These are phyloP conservation scores for Aspergillus japonicus DNA, from an alignment of 2,329 filamentous ascomycete species.

Conservation along the genomic window DNA sequence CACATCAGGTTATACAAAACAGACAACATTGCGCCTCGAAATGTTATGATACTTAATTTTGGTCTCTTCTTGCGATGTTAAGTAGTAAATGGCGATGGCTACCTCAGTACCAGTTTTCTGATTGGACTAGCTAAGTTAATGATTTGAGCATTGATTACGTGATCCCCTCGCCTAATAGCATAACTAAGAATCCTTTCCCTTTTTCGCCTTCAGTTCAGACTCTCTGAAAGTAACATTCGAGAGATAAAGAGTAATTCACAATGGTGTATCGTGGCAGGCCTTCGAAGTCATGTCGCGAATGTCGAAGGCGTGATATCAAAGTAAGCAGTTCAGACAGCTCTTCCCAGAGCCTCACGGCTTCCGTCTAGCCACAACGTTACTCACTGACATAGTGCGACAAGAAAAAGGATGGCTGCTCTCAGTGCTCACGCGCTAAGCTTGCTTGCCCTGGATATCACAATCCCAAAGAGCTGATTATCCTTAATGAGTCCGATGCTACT, in stretches of 20 bases:
- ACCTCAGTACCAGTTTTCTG: too few relatives aligned
- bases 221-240: too few relatives aligned
- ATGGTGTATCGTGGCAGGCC: conserved; percentile 9
- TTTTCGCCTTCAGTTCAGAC: too few relatives aligned
- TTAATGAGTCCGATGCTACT: conserved; percentile 1
- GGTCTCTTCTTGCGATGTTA: too few relatives aligned
- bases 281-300: conserved; percentile 7
- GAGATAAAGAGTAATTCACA: too few relatives aligned
- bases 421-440: conserved; percentile 1
- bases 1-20: background rate
- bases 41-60: too few relatives aligned
- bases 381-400: conserved; percentile 3
- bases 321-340: background rate
- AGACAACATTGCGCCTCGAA: too few relatives aligned
- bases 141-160: too few relatives aligned
- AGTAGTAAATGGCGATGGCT: too few relatives aligned
- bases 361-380: background rate
- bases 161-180: too few relatives aligned
- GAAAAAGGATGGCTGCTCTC: conserved; percentile 5
- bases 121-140: too few relatives aligned
- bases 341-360: background rate
- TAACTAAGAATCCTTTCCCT: too few relatives aligned
- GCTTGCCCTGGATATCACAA: conserved; percentile 1
- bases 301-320: conserved; percentile 8
- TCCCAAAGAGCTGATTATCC: conserved; percentile 2